Base-by-base conservation (phyloP, 208 protist species). In the Trypanosoma caninum region DNA sequence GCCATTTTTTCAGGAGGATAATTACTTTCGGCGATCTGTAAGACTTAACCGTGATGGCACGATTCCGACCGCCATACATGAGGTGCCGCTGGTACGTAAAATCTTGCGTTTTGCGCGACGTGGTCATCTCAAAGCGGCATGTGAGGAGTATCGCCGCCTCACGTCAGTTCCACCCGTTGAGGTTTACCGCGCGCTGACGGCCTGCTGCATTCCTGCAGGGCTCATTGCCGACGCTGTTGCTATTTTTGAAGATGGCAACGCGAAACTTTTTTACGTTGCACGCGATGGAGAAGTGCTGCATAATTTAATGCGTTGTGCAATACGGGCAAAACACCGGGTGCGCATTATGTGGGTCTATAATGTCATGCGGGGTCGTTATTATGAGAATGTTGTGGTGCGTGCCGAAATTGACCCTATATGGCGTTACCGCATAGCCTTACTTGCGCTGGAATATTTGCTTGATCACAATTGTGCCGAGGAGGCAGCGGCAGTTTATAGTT, bases 291-390 rank as follows among this genome's bases (percentile, higher is more conserved):
- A 95, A 56, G 85, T 93, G 23, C 62, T 95, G 44, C 59, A 84
- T 56, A 89, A 95, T 56, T 20, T 95, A 14, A 79, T 95, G 79
- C 78, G 77, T 8, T 91, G 83, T 56, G 89, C 89, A 16, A 83
- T 95, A 47, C 67, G 68, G 18, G 89, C 89, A 30, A 64, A 76
- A 59, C 80, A 92, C 69, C 85, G 85, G 13, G 82, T 83, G 52
- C 85, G 89, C 16, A 80, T 95, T 28, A 91, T 95, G 85, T 95
- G 89, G 86, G 84, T 93, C 1, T 89, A 89, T 70, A 92, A 92
- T 66, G 63, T 86, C 3, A 89, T 93, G 84, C 81, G 87, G 5
- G 89, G 89, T 13, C 74, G 85, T 14, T 67, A 79, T 65, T 93
- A 93, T 69, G 89, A 95, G 68, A 95, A 95, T 63, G 80, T 83